A percentile compares a stretch with the other conserved stretches of the same genome.
phyloP scores from a whole-genome alignment of 305 asterid genomes.

The Fraxinus greggii region DNA sequence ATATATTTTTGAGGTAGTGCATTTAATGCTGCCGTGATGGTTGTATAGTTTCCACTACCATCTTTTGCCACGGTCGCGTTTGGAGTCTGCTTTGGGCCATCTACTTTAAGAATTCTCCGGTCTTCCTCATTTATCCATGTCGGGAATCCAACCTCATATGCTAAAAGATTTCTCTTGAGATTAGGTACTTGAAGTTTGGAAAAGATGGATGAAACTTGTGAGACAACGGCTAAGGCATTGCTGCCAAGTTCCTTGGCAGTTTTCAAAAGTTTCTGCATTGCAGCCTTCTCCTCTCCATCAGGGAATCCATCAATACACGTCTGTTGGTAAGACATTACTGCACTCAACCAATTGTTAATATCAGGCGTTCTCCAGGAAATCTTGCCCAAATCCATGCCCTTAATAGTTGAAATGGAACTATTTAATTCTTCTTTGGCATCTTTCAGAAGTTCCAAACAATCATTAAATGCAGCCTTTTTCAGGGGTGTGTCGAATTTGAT shows the following conservation, averaged over 20 bases:
- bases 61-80: constrained; percentile 74
- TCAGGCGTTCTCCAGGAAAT: constrained; percentile 25
- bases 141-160: constrained; percentile 26
- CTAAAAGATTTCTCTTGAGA: constrained; percentile 31
- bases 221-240: constrained; percentile 50
- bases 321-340: constrained; percentile 50
- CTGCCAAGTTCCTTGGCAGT: constrained; percentile 39
- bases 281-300: constrained; percentile 37
- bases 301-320: constrained; percentile 59
- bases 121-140: constrained; percentile 47
- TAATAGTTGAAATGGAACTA: constrained; percentile 29
- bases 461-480: constrained; percentile 37
- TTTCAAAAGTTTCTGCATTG: constrained; percentile 32
- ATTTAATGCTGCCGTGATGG: constrained; percentile 55
- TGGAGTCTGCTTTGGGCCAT: constrained; percentile 32
- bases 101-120: constrained; percentile 50
- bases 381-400: constrained; percentile 9
- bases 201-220: constrained; percentile 22
- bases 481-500: constrained; percentile 38
- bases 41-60: constrained; percentile 56
- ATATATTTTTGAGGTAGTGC: constrained; percentile 55
- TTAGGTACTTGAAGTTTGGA: background rate
- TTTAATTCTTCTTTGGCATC: constrained; percentile 55
- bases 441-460: constrained; percentile 42
- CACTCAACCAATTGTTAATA: constrained; percentile 53